These are phyloP conservation scores for Selenicereus undatus DNA, from an alignment of 148 eudicot species.

Conservation along the genomic window DNA sequence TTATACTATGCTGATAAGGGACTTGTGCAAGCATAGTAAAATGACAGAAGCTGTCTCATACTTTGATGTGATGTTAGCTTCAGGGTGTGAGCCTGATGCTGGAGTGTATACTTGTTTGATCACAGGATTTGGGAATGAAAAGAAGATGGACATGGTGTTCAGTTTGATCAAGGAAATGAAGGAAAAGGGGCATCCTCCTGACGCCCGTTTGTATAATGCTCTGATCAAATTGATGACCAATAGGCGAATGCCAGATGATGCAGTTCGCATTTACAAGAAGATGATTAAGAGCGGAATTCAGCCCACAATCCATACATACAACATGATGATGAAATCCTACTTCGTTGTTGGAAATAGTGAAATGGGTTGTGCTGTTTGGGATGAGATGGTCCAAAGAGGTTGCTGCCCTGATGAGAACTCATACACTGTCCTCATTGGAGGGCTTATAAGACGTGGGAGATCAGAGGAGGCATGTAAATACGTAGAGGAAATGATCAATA, in stretches of 20 bases:
- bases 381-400: conserved; percentile 72
- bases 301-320: conserved; percentile 77
- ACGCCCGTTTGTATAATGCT: conserved; percentile 64
- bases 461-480: conserved; percentile 67
- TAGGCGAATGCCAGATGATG: conserved; percentile 74
- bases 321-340: conserved; percentile 83
- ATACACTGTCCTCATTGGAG: conserved; percentile 71
- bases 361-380: conserved; percentile 75
- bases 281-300: conserved; percentile 55
- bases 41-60: conserved; percentile 59
- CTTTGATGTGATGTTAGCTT: conserved; percentile 57
- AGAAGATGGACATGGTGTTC: conserved; percentile 70
- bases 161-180: conserved; percentile 71
- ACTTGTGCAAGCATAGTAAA: conserved; percentile 68
- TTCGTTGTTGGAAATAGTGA: conserved; percentile 46
- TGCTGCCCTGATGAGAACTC: conserved; percentile 91
- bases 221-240: conserved; percentile 74
- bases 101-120: conserved; percentile 82
- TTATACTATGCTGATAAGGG: conserved; percentile 72
- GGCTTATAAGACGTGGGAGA: conserved; percentile 66
- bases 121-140: conserved; percentile 71
- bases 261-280: conserved; percentile 62
- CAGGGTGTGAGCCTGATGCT: conserved; percentile 71
- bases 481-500: conserved; percentile 75
- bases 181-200: conserved; percentile 67